Evolutionary conservation across 2,329 filamentous ascomycete species (phyloP), one percentile per base, ranked within the genome.

Genomic region (Coniochaeta prunicola): DNA sequence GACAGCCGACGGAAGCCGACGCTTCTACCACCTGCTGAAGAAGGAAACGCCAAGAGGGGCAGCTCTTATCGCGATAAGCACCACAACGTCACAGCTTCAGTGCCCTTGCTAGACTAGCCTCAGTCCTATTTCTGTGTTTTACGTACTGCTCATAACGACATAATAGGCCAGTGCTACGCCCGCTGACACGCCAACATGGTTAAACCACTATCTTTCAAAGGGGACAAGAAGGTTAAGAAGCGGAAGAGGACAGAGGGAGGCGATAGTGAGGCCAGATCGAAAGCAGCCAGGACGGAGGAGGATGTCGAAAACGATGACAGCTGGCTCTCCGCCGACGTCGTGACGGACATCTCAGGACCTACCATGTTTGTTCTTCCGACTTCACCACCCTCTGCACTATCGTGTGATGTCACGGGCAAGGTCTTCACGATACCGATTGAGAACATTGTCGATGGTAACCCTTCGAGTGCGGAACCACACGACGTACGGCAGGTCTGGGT

Each of bases 401-500:
- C 92, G 13, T 92, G 89, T 75, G 94, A 99, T 70, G 85, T 89
- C 45, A 88, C 85, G 62, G 94, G 94, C 60, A 90, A 89, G 69
- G 88, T 97, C 17, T 99, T 96, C 73, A 81, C 90, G 5, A 86
- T 89, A 65, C 77, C 81, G 15, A 77, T 99, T 56, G 91, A 96
- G 77, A 97, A 97, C 70, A 87, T 96, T 36, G 83, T 96, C 61
- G 92, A 97, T 59, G 86, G 80, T 28, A 89, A 96, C 69, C 83
- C 90, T 3, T 73, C 81, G n/a, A 96, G 86, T 5, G 91, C 93
- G 9, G 94, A 99, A 75, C 94, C 94, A 56, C 92, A 97, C 73
- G 92, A 97, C 71, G 92, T 97, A 61, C 81, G 93, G 61, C 92
- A 97, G 76, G 94, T 99, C 17, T 99, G 93, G 90, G 85, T 97